phyloP scores from a whole-genome alignment of 176 grass and related monocot genomes.

The Cenchrus purpureus region DNA sequence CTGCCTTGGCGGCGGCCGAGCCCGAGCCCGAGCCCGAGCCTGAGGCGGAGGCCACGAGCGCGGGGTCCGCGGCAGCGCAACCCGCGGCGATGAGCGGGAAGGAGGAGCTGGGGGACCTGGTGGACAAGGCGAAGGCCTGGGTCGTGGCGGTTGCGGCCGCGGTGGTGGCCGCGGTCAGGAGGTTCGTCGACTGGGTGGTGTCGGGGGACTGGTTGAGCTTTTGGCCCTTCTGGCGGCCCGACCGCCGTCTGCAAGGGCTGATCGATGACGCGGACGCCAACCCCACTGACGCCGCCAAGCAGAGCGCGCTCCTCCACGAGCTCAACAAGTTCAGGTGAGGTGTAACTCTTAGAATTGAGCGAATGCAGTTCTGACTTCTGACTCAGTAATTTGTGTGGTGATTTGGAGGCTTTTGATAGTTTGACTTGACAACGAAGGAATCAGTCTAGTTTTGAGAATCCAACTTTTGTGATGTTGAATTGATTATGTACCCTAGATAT shows the following conservation, averaged over 20 bases:
- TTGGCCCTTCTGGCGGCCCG: conserved; percentile 89
- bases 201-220: conserved; percentile 76
- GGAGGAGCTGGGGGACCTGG: conserved; percentile 52
- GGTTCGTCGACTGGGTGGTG: conserved; percentile 57
- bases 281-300: conserved; percentile 73
- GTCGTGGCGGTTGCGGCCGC: conserved; percentile 46
- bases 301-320: conserved; percentile 85
- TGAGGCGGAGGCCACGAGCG: background rate
- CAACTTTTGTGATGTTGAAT: conserved; percentile 6
- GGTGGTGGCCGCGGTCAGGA: conserved; percentile 48
- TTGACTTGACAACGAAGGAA: background rate
- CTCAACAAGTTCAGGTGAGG: conserved; percentile 88
- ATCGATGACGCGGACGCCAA: conserved; percentile 92
- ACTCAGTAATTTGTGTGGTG: background rate
- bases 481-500: conserved; percentile 1
- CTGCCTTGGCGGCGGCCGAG: background rate
- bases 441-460: background rate
- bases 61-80: background rate
- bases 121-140: conserved; percentile 54
- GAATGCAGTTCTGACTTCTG: conserved; percentile 36
- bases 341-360: background rate
- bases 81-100: conserved; percentile 37
- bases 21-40: background rate
- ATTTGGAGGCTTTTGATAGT: background rate
- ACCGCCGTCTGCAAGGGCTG: conserved; percentile 64